Evolutionary conservation across 352 stramenopile species (phyloP).

Genomic region (Phytophthora vignae): DNA sequence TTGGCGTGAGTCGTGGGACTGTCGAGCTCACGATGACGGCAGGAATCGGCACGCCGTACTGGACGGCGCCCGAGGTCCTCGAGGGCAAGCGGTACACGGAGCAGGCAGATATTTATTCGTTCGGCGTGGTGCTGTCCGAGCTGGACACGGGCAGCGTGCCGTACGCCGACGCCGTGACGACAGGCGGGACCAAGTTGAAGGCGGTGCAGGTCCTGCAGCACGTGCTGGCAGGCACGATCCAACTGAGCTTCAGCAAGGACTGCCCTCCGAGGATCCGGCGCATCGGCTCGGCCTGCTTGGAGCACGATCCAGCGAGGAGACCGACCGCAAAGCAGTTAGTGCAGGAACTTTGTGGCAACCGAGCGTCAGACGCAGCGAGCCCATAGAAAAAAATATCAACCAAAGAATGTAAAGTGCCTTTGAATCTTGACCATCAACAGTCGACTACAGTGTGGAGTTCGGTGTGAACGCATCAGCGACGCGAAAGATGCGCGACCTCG

Average conservation of each 20-base stretch:
- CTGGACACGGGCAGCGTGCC: slow-evolving; percentile 44
- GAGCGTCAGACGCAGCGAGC: background rate
- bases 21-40: slow-evolving; percentile 43
- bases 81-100: slow-evolving; percentile 56
- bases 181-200: slow-evolving; percentile 22
- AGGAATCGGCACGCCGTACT: slow-evolving; percentile 83
- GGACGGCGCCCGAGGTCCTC: slow-evolving; percentile 81
- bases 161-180: slow-evolving; percentile 31
- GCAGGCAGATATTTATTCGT: slow-evolving; percentile 73
- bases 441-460: background rate
- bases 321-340: slow-evolving; percentile 43
- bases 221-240: slow-evolving; percentile 46
- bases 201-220: slow-evolving; percentile 50
- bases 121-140: slow-evolving; percentile 64
- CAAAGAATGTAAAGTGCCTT: background rate
- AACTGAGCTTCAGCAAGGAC: slow-evolving; percentile 45
- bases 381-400: background rate
- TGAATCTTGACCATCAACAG: background rate
- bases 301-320: slow-evolving; percentile 34
- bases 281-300: slow-evolving; percentile 36
- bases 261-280: slow-evolving; percentile 48
- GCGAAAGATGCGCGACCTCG: background rate
- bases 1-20: slow-evolving; percentile 60
- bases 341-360: slow-evolving; percentile 18
- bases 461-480: background rate